These are phyloP conservation scores for Pyrenopolyporus hunteri DNA, from an alignment of 495 filamentous ascomycete species.

Conservation along the genomic window DNA sequence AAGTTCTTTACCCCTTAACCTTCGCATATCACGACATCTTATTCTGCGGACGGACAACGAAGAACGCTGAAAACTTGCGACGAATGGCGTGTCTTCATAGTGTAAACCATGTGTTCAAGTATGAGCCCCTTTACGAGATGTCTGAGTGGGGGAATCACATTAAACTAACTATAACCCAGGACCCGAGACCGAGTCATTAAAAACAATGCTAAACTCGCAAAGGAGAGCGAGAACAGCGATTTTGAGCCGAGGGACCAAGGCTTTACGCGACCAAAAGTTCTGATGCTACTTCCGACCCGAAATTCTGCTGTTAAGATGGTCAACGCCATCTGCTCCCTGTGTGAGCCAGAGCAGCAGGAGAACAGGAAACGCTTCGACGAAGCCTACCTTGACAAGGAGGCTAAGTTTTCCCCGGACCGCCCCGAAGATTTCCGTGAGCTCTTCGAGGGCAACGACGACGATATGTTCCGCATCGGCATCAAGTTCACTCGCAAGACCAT, in stretches of 20 bases:
- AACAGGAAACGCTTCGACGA: conserved; percentile 93
- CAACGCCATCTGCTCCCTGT: conserved; percentile 72
- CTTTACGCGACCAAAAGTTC: conserved; percentile 91
- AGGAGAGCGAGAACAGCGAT: conserved; percentile 59
- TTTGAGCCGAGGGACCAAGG: conserved; percentile 91
- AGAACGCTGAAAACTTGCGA: conserved; percentile 69
- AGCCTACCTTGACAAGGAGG: conserved; percentile 68
- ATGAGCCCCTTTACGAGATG: neutral
- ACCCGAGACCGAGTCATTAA: conserved; percentile 91
- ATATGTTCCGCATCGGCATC: conserved; percentile 90
- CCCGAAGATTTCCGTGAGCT: conserved; percentile 88
- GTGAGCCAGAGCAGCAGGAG: conserved; percentile 87
- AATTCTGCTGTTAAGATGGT: conserved; percentile 80
- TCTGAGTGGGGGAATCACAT: neutral
- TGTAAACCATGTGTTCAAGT: conserved; percentile 90
- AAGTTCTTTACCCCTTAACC: conserved; percentile 60
- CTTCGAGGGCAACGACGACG: conserved; percentile 93
- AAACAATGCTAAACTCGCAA: conserved; percentile 78
- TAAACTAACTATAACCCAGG: conserved; percentile 43
- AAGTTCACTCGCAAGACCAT: conserved; percentile 96
- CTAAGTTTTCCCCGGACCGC: conserved; percentile 73
- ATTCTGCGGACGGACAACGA: conserved; percentile 70
- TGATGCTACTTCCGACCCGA: conserved; percentile 86
- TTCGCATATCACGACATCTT: conserved; percentile 85
- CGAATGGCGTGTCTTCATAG: conserved; percentile 80